Conservation (phyloP, 768 basidiomycete genomes). For the Kwoniella bestiolae region DNA sequence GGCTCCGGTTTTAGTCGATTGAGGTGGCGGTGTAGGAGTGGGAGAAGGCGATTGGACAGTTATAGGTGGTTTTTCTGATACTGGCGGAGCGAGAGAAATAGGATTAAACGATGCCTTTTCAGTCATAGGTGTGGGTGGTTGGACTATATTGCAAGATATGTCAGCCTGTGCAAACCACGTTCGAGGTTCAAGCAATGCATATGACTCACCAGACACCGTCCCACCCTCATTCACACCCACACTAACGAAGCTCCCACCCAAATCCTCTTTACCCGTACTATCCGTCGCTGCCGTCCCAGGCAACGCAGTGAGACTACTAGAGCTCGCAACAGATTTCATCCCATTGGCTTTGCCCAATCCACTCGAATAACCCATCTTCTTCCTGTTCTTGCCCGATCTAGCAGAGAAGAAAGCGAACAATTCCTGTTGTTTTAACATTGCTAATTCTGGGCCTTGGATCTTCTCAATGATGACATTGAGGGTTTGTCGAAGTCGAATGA, state of each 20-base stretch:
- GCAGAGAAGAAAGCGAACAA: conserved; percentile 85
- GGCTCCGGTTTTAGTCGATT: neutral
- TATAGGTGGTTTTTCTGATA: conserved; percentile 12
- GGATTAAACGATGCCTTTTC: neutral
- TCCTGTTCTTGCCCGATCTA: conserved; percentile 53
- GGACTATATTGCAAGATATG: conserved; percentile 10
- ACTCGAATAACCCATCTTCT: conserved; percentile 24
- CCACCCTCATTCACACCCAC: conserved; percentile 25
- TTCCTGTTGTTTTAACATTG: conserved; percentile 78
- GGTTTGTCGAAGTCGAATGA: conserved; percentile 83
- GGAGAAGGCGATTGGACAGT: conserved; percentile 28
- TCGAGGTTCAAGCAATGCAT: no score
- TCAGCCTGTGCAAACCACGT: no score
- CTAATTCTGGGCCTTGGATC: conserved; percentile 81
- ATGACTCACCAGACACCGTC: conserved; percentile 30
- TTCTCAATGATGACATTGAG: conserved; percentile 79
- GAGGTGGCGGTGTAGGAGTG: conserved; percentile 14
- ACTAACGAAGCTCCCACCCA: conserved; percentile 52
- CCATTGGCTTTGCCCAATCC: conserved; percentile 21
- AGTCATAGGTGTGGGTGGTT: conserved; percentile 22
- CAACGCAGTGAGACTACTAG: conserved; percentile 29
- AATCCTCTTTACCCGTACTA: conserved; percentile 18
- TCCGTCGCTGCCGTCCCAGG: neutral
- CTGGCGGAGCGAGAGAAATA: conserved; percentile 8
- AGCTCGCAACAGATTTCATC: conserved; percentile 19